Evolutionary conservation across 164 flowering plant species (phyloP).

Genomic region (Paratinospora sagittata): DNA sequence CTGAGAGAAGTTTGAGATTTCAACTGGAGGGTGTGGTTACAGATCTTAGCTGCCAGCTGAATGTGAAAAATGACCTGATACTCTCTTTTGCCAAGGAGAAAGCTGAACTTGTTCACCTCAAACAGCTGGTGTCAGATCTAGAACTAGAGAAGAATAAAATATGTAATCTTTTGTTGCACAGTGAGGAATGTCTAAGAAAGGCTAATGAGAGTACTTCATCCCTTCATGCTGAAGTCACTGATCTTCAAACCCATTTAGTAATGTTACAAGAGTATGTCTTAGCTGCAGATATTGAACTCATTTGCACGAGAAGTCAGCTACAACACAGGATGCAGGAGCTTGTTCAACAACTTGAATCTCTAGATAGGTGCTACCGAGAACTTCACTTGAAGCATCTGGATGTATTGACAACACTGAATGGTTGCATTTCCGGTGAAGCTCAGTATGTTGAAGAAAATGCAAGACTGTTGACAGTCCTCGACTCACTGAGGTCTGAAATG

Average conservation of each 20-base stretch:
- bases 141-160: conserved; percentile 46
- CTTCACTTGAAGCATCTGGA: conserved; percentile 41
- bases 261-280: conserved; percentile 36
- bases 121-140: conserved; percentile 38
- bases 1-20: conserved; percentile 41
- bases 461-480: conserved; percentile 28
- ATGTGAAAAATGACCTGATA: conserved; percentile 37
- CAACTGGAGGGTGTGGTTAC: conserved; percentile 37
- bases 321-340: conserved; percentile 36
- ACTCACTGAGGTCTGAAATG: conserved; percentile 47
- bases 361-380: conserved; percentile 29
- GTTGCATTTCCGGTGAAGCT: conserved; percentile 37
- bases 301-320: conserved; percentile 39
- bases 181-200: conserved; percentile 26
- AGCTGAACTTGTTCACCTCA: conserved; percentile 37
- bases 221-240: conserved; percentile 19
- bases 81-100: conserved; percentile 32
- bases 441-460: conserved; percentile 42
- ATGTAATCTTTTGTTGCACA: conserved; percentile 22
- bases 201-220: conserved; percentile 31
- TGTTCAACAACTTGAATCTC: conserved; percentile 28
- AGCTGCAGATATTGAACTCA: conserved; percentile 51
- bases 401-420: conserved; percentile 30
- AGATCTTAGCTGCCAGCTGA: conserved; percentile 43
- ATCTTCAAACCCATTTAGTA: conserved; percentile 39